These are phyloP conservation scores for Zygotorulaspora sp. DNA, from an alignment of 805 yeast species.

Conservation along the genomic window DNA sequence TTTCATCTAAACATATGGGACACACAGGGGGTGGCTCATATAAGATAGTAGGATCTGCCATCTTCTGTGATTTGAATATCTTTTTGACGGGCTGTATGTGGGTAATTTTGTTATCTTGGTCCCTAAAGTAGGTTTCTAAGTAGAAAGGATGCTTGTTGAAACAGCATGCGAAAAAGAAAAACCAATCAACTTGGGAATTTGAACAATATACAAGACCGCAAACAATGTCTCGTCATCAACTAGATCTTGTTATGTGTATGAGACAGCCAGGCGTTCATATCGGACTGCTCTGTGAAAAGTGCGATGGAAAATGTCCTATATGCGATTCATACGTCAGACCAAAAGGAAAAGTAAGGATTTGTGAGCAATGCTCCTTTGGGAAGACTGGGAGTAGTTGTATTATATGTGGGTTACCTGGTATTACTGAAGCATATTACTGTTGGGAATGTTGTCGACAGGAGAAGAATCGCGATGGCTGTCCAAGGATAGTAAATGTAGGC, in stretches of 20 bases:
- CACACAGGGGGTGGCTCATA: too few species aligned
- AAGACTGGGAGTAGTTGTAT: slow-evolving; percentile 61
- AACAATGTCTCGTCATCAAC: slow-evolving; percentile 85
- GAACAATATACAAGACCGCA: not conserved
- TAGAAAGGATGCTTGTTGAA: too few species aligned
- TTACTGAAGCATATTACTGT: slow-evolving; percentile 75
- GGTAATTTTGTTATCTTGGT: too few species aligned
- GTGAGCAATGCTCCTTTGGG: slow-evolving; percentile 84
- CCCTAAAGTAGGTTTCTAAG: too few species aligned
- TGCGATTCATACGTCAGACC: slow-evolving; percentile 86
- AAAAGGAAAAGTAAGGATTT: slow-evolving; percentile 58
- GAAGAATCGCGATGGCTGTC: slow-evolving; percentile 89
- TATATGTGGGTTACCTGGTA: slow-evolving; percentile 63
- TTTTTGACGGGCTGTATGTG: too few species aligned
- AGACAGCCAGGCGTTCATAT: slow-evolving; percentile 73
- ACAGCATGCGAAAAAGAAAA: not conserved
- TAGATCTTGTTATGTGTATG: slow-evolving; percentile 77
- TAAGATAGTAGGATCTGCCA: too few species aligned
- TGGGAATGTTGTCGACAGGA: slow-evolving; percentile 77
- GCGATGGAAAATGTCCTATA: slow-evolving; percentile 88
- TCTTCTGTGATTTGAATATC: too few species aligned
- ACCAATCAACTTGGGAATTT: too few species aligned
- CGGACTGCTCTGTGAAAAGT: slow-evolving; percentile 73
- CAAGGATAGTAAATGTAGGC: slow-evolving; percentile 75
- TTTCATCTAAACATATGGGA: slow-evolving; percentile 54